Base-by-base conservation (phyloP, 441 rosid genomes). In the Mallotus repandus region DNA sequence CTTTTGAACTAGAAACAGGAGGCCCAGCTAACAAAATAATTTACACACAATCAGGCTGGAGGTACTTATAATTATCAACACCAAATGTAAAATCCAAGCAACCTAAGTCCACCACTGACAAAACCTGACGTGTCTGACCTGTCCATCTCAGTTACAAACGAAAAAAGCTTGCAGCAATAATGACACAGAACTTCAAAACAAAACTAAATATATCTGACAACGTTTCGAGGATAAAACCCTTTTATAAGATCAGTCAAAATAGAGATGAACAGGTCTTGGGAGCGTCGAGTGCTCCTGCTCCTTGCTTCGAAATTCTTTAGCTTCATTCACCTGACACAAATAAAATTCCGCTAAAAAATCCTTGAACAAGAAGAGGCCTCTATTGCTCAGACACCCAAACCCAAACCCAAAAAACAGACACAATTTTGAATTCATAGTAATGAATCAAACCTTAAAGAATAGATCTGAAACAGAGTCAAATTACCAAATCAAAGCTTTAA, bases 121-220 rank as follows among this genome's bases (percentile, higher is more conserved):
- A 91, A 92, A 64, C 99, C 99, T 32, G 93, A 91, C 41, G 93
- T 92, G 78, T 91, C 99, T 56, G 86, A 84, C 69, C 99, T 82
- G 85, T 92, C 97, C 94, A 92, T 94, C 81, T 84, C 72, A 54
- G 64, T 55, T 35, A 35, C 4, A 35, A 35, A 35, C 4, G 5
- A 35, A 35, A 35, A 73, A 78, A 50, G 73, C 62, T 52, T 68
- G 41, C 67, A 35, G 70, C 50, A 56, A 54, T 70, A 74, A 61
- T 69, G 52, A 71, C 55, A 69, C 11, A 69, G 55, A 60, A 74
- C 66, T 73, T 63, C 78, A 70, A 63, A 48, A 32, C 16, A 65
- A 56, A 63, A 53, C 73, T 50, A 55, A 70, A 66, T 83, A 85
- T 86, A n/a, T n/a, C 86, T 87, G 72, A 89, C 81, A 70, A 87